Evolutionary conservation across 2,329 filamentous ascomycete genomes (phyloP).

Genomic region (Diplocarpon mali): DNA sequence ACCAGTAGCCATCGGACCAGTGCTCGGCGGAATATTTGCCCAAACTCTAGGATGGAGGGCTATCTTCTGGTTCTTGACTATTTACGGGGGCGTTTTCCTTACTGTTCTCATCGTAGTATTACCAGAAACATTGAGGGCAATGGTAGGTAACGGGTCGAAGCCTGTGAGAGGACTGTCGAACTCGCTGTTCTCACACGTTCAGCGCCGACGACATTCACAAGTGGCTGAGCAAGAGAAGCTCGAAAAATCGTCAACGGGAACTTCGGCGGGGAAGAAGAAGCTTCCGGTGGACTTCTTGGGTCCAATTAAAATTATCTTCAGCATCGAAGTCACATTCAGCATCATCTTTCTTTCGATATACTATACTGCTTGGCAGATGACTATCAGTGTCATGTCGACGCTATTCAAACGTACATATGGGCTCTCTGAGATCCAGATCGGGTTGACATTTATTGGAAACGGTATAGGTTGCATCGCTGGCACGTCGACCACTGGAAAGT

Average conservation of each 20-base stretch:
- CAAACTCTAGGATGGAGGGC: conserved; percentile 36
- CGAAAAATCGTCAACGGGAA: no score
- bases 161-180: conserved; percentile 13
- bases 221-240: no score
- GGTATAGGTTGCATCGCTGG: no score
- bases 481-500: no score
- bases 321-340: conserved; percentile 18
- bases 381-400: conserved; percentile 20
- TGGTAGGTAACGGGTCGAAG: conserved; percentile 30
- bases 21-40: conserved; percentile 36
- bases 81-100: conserved; percentile 29
- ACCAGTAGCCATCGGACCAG: conserved; percentile 34
- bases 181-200: conserved; percentile 1
- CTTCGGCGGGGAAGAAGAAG: conserved; percentile 5
- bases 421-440: conserved; percentile 20
- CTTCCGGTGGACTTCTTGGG: conserved; percentile 16
- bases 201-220: no score
- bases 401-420: conserved; percentile 19
- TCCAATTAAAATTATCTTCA: conserved; percentile 19
- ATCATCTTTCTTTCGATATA: conserved; percentile 22
- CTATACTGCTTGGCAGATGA: conserved; percentile 24
- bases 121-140: conserved; percentile 32
- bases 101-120: conserved; percentile 32
- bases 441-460: conserved; percentile 21
- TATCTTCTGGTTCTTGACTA: conserved; percentile 41